A percentile compares a stretch with the other conserved stretches of the same genome.
phyloP scores from a whole-genome alignment of 768 basidiomycete genomes.

The Russula lepida region DNA sequence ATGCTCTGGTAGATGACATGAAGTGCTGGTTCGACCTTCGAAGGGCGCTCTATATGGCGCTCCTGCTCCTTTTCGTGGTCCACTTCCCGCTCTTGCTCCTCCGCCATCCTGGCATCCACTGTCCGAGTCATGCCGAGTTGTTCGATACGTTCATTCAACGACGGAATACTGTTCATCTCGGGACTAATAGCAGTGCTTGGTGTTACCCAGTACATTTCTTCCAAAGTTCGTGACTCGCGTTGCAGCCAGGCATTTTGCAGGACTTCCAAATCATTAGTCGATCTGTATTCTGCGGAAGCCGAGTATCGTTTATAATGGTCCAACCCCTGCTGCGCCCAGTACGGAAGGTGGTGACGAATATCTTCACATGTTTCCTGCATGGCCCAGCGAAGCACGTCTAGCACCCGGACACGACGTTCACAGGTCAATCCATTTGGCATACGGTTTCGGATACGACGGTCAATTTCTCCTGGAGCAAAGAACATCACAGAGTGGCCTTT shows the following conservation, averaged over 20 bases:
- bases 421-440: background rate
- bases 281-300: background rate
- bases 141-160: conserved; percentile 1
- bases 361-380: conserved; percentile 18
- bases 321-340: conserved; percentile 13
- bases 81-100: conserved; percentile 19
- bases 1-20: background rate
- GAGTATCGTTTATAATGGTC: conserved; percentile 1
- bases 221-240: conserved; percentile 8
- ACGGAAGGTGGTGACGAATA: conserved; percentile 10
- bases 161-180: background rate
- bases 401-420: background rate
- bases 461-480: conserved; percentile 12
- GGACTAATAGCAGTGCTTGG: background rate
- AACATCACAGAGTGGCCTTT: conserved; percentile 18
- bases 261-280: background rate
- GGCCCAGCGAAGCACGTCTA: conserved; percentile 16
- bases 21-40: background rate
- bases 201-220: conserved; percentile 8
- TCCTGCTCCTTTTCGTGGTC: conserved; percentile 13
- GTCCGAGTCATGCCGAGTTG: background rate
- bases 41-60: conserved; percentile 4
- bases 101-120: conserved; percentile 3
- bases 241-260: conserved; percentile 6
- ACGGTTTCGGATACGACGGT: conserved; percentile 6